Evolutionary conservation across 2,329 filamentous ascomycete genomes (phyloP), one percentile per base, ranked within the genome.

Genomic region (Exserohilum rostratum): DNA sequence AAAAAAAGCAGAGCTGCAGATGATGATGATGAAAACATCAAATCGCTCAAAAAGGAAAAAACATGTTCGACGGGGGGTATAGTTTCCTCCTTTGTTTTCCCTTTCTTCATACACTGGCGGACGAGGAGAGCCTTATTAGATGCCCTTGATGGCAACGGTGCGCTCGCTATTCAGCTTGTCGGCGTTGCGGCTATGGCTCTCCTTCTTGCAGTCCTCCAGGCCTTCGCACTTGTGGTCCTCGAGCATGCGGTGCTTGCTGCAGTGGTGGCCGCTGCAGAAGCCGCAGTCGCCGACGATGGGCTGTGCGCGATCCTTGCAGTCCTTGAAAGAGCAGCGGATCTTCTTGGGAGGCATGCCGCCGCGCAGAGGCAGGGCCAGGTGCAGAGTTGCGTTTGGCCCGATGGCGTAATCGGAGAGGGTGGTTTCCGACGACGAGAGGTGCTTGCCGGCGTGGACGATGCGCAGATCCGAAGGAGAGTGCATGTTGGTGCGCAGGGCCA

Each of bases 131-230:
- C 9, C 15, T 17, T 35, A 46, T 17, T 35, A 46, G 4, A 96
- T 88, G 59, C 93, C 93, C 79, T 90, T 93, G 79, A 98, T 95
- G 68, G 96, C 92, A 61, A 93, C 89, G 42, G 95, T 99, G 72
- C 93, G 85, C 83, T 99, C 93, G 53, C 88, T 86, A 78, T 97
- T 91, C 73, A 99, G 82, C 80, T 96, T 93, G 63, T 92, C 90
- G 55, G 91, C 90, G 76, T 99, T 99, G 64, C 92, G 87, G 76
- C 96, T 91, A 78, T 96, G 91, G 43, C 91, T 93, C 77, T 96
- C 92, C 82, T 96, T 95, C 84, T 97, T 96, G 84, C 93, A 97
- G 79, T 96, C 90, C 82, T 98, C 95, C 53, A 99, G 82, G 35
- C 92, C 92, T 61, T 85, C 87, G 80, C 95, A 99, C 79, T 91